Conservation (phyloP, 2,329 filamentous ascomycete genomes). For the Zalaria sp. region DNA sequence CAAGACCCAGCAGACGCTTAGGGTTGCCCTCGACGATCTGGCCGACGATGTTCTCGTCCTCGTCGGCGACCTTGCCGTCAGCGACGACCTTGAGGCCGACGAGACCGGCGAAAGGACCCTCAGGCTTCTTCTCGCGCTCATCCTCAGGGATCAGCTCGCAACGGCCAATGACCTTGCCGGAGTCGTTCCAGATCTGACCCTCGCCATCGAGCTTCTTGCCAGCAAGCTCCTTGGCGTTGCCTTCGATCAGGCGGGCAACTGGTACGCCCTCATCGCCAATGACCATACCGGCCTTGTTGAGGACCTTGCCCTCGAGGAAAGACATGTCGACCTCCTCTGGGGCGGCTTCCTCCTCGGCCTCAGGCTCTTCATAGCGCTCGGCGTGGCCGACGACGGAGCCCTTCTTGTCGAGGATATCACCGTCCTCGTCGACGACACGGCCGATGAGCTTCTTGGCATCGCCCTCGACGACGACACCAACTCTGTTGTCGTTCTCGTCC, state of each 20-base stretch:
- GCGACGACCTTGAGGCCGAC: slow-evolving; percentile 33
- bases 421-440: slow-evolving; percentile 36
- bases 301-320: slow-evolving; percentile 28
- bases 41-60: slow-evolving; percentile 37
- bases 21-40: slow-evolving; percentile 43
- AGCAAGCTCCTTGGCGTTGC: slow-evolving; percentile 46
- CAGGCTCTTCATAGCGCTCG: slow-evolving; percentile 49
- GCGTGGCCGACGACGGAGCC: slow-evolving; percentile 37
- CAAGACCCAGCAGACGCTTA: slow-evolving; percentile 44
- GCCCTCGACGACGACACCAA: slow-evolving; percentile 34
- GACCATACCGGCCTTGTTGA: slow-evolving; percentile 37
- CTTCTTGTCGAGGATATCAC: slow-evolving; percentile 39
- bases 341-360: slow-evolving; percentile 39
- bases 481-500: slow-evolving; percentile 35
- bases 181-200: slow-evolving; percentile 58
- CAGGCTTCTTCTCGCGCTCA: slow-evolving; percentile 39
- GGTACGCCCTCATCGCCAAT: slow-evolving; percentile 35
- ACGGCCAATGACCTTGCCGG: slow-evolving; percentile 54
- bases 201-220: slow-evolving; percentile 60
- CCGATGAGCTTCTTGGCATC: slow-evolving; percentile 37
- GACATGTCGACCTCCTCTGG: slow-evolving; percentile 29
- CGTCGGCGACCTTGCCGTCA: slow-evolving; percentile 34
- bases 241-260: slow-evolving; percentile 53
- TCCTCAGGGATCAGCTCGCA: slow-evolving; percentile 55
- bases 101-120: slow-evolving; percentile 36